Evolutionary conservation across 352 stramenopile species (phyloP), one percentile per base, ranked within the genome.

Genomic region (Pythium dissimile): DNA sequence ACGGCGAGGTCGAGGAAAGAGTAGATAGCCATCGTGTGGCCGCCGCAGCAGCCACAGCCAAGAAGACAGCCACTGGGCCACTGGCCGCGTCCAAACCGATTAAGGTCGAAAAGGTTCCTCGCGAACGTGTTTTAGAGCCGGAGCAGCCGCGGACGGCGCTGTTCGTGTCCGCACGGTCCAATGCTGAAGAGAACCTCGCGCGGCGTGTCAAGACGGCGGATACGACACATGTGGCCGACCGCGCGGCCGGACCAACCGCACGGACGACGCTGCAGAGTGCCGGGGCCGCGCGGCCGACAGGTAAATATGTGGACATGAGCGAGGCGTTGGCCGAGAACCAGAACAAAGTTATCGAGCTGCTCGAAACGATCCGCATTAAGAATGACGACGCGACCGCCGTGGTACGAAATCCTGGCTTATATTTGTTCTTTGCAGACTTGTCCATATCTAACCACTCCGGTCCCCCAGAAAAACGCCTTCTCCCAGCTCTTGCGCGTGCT

Each of bases 391-490:
- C 73, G 15, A 71, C 73, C 16, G 45, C 46, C 52, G 77, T 84
- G 73, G 77, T 84, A 35, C 55, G 76, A 24, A 23, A n/a, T n/a
- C n/a, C n/a, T n/a, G n/a, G n/a, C n/a, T 5, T 37, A 9, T 37
- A 20, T 32, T 15, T 34, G 16, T 39, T 37, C 30, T 28, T 5
- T 56, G 24, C 4, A 21, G n/a, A n/a, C n/a, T n/a, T n/a, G n/a
- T n/a, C n/a, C n/a, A n/a, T n/a, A n/a, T n/a, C n/a, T n/a, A n/a
- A n/a, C n/a, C n/a, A n/a, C n/a, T n/a, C n/a, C n/a, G 24, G 2
- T 34, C 23, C n/a, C 1, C 15, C 38, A 89, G 80, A 89, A 89
- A 85, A 89, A 88, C 32, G 67, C 73, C 0, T 50, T 89, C 24
- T 88, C 77, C 15, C 59, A 73, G 34, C 59, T 89, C 23, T 67